Percentiles rank a stretch among this genome's conserved stretches.
phyloP scores from a whole-genome alignment of 2,329 filamentous ascomycete species.

The Sphaerulina populicola region DNA sequence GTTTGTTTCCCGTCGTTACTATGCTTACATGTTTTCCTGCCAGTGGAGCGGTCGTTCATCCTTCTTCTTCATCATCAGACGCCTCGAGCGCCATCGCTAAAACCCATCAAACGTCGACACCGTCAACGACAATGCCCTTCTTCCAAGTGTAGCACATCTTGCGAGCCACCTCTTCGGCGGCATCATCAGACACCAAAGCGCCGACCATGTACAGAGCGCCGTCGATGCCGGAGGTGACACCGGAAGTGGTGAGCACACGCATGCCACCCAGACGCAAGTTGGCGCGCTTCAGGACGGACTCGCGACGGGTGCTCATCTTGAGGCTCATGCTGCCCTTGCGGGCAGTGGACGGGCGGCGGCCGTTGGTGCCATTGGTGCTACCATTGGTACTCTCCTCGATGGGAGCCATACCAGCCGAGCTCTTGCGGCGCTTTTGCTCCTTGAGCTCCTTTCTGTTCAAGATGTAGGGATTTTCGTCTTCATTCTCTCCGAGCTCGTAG shows the following conservation, averaged over 20 bases:
- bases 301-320: slow-evolving; percentile 64
- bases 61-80: background rate
- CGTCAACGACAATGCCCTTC: slow-evolving; percentile 77
- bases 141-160: slow-evolving; percentile 75
- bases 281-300: slow-evolving; percentile 70
- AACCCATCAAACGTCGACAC: slow-evolving; percentile 62
- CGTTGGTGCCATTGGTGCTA: slow-evolving; percentile 22
- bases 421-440: slow-evolving; percentile 43
- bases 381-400: slow-evolving; percentile 27
- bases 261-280: slow-evolving; percentile 62
- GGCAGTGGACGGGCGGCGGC: slow-evolving; percentile 38
- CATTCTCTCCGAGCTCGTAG: slow-evolving; percentile 69
- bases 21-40: slow-evolving; percentile 7
- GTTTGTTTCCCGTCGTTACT: slow-evolving; percentile 8
- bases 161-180: slow-evolving; percentile 66
- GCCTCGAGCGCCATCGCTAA: slow-evolving; percentile 8
- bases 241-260: slow-evolving; percentile 71
- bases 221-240: slow-evolving; percentile 71
- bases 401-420: slow-evolving; percentile 30
- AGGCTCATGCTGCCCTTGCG: slow-evolving; percentile 77
- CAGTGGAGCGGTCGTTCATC: background rate
- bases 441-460: slow-evolving; percentile 54
- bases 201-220: slow-evolving; percentile 77
- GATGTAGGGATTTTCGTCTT: slow-evolving; percentile 77
- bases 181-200: slow-evolving; percentile 68